These are phyloP conservation scores for Phaffomyces opuntiae DNA, from an alignment of 805 yeast genomes.

Conservation along the genomic window DNA sequence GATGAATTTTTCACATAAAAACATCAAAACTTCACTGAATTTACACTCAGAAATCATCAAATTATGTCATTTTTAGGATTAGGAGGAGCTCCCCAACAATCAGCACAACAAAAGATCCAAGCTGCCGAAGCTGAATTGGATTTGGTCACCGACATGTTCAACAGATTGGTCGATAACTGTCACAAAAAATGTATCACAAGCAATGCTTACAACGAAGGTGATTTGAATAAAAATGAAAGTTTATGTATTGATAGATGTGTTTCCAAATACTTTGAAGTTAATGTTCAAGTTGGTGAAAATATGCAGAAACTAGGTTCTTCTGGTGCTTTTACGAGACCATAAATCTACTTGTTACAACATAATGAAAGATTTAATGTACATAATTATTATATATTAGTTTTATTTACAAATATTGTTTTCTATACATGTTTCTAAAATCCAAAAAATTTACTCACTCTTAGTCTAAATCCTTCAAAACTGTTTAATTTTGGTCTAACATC, in stretches of 20 bases:
- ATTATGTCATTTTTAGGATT: conserved; percentile 68
- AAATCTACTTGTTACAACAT: not conserved
- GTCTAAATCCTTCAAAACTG: conserved; percentile 67
- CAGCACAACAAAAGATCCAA: conserved; percentile 67
- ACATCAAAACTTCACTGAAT: not conserved
- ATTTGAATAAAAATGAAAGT: conserved; percentile 71
- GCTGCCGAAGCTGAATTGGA: conserved; percentile 98
- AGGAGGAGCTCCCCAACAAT: conserved; percentile 66
- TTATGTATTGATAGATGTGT: conserved; percentile 94
- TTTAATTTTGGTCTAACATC: conserved; percentile 93
- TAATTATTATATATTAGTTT: not conserved
- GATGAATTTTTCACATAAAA: not conserved
- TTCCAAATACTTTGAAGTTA: conserved; percentile 88
- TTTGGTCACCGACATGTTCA: conserved; percentile 97
- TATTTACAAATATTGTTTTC: conserved; percentile 1
- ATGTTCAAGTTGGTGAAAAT: conserved; percentile 87
- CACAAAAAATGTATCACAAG: conserved; percentile 75
- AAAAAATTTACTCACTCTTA: conserved; percentile 59
- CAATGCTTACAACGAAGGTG: conserved; percentile 57
- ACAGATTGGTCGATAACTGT: conserved; percentile 82
- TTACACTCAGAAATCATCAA: not conserved
- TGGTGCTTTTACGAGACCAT: conserved; percentile 30
- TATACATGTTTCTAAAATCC: conserved; percentile 32
- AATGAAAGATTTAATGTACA: conserved; percentile 1
- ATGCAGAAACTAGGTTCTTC: conserved; percentile 46